Evolutionary conservation across 306 rosid genomes (phyloP), one percentile per base, ranked within the genome.

Genomic region (Malus fusca): DNA sequence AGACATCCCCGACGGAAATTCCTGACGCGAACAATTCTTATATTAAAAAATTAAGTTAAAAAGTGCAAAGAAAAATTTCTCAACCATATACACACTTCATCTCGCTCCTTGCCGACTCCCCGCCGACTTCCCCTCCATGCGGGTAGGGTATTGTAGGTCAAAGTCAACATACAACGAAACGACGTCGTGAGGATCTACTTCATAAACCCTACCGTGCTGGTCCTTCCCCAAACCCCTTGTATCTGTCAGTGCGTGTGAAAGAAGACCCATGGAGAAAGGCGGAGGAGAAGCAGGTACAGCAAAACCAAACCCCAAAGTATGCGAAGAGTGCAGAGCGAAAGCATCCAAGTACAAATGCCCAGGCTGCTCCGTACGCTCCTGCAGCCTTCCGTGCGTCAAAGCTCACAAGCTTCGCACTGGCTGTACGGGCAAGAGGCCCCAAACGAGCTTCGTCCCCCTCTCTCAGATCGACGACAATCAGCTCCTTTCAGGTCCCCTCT

Each of bases 321-420:
- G 99, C 71, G 86, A 88, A 66, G 97, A 92, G 80, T 96, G 99
- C 90, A 87, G 87, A 78, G 71, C 66, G 3, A 89, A 85, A 26
- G 88, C 88, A 15, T 89, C 85, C 14, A 92, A 88, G 73, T 96
- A 90, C 83, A 92, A 84, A 74, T 96, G 99, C 73, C 99, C 99
- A 2, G 88, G 92, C 42, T 96, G 98, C 84, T 88, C 93, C 42
- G 15, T 79, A n/a, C 90, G 88, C 65, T 88, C 98, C 31, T 96
- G 98, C 71, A 75, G 93, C 75, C 95, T 94, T 13, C 77, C 85
- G 19, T 95, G 98, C 79, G 97, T 95, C 43, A 95, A 95, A 69
- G 84, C 90, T 43, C 99, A 95, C 88, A 95, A 95, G 79, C 75
- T 25, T 40, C 93, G 88, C 55, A 82, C 86, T 11, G 88, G 89